phyloP scores from a whole-genome alignment of 129 eudicot genomes.

The Pulicaria dysenterica region DNA sequence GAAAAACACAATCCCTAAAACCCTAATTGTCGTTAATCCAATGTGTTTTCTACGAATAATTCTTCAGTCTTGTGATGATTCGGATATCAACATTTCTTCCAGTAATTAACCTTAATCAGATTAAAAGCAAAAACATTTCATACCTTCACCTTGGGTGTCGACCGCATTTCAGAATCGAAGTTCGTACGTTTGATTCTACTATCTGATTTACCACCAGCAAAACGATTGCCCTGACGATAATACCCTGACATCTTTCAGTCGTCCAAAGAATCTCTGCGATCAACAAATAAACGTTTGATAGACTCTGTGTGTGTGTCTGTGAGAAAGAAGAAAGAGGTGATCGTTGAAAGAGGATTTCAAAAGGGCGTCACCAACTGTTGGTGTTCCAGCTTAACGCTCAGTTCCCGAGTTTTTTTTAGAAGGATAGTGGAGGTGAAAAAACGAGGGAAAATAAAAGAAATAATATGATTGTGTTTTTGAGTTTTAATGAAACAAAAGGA shows the following conservation, averaged over 20 bases:
- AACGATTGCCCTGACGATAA: slow-evolving; percentile 16
- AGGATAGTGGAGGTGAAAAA: no score
- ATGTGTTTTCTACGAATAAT: not conserved
- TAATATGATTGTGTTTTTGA: no score
- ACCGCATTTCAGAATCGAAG: not conserved
- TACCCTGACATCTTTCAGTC: not conserved
- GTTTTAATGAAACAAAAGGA: no score
- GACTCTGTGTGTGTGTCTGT: no score
- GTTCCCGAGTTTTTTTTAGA: no score
- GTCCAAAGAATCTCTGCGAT: slow-evolving; percentile 13
- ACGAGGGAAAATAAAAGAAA: no score
- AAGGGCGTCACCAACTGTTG: no score
- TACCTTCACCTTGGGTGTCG: slow-evolving; percentile 23
- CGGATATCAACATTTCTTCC: not conserved
- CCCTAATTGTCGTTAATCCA: no score
- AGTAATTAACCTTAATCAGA: not conserved
- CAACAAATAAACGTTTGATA: not conserved
- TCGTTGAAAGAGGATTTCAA: no score
- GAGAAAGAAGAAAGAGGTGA: no score
- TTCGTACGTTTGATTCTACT: slow-evolving; percentile 9
- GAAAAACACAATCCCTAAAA: no score
- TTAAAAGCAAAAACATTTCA: not conserved
- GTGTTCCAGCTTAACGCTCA: no score
- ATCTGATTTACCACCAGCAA: not conserved
- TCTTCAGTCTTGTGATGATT: not conserved